Conservation (phyloP, 306 rosid genomes). For the Lithocarpus polystachyus region DNA sequence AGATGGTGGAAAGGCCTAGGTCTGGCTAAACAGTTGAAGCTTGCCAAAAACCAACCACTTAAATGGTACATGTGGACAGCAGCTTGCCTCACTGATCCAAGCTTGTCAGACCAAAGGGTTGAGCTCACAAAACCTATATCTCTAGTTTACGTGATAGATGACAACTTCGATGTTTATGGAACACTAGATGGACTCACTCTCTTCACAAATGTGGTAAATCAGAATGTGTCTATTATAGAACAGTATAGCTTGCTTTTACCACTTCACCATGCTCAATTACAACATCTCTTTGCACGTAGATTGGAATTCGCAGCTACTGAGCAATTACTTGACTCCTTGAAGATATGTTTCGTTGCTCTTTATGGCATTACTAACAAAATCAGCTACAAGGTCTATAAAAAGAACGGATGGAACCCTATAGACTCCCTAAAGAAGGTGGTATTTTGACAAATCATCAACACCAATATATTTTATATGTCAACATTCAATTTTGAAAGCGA, state of each 20-base stretch:
- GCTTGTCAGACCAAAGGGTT: slow-evolving; percentile 49
- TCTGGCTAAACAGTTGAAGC: slow-evolving; percentile 39
- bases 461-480: too few species aligned
- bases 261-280: neutral
- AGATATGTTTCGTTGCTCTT: slow-evolving; percentile 46
- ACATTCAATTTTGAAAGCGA: too few species aligned
- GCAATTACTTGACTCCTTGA: slow-evolving; percentile 54
- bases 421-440: slow-evolving; percentile 30
- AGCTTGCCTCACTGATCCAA: slow-evolving; percentile 48
- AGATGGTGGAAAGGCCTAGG: slow-evolving; percentile 70
- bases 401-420: slow-evolving; percentile 51
- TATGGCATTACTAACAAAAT: slow-evolving; percentile 47
- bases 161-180: slow-evolving; percentile 64
- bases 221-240: slow-evolving; percentile 17
- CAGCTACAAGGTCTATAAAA: slow-evolving; percentile 38
- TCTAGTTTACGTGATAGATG: slow-evolving; percentile 61
- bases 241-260: neutral
- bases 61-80: slow-evolving; percentile 68
- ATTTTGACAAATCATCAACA: neutral
- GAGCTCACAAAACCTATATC: slow-evolving; percentile 66
- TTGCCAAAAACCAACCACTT: slow-evolving; percentile 61
- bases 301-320: slow-evolving; percentile 49
- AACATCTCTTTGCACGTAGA: slow-evolving; percentile 21
- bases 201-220: slow-evolving; percentile 49
- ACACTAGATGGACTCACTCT: slow-evolving; percentile 48